Base-by-base conservation (phyloP, 805 yeast species). In the Soucietia sequanensis region DNA sequence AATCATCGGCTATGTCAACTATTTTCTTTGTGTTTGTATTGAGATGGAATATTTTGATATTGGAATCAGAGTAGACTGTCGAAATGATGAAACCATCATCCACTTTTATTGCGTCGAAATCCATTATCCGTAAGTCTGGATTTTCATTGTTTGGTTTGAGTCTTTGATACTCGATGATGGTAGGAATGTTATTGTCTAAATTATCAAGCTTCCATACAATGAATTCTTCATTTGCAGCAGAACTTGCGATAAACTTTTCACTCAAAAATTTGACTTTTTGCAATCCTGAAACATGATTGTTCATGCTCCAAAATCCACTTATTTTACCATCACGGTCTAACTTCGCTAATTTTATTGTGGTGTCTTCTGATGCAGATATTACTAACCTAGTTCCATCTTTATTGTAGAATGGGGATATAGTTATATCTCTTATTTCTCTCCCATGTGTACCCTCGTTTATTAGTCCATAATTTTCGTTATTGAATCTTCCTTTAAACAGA, bases 61-160 rank as follows among this genome's bases (percentile, higher is more conserved):
- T 66, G 1, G 98, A 91, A 54, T 91, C 90, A 0, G 97, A 90
- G 53, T 87, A 93, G 0, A 84, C 95, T 0, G 88, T 76, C 2
- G 77, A 75, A 6, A 90, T 48, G 1, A 79, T 46, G 44, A 77
- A 74, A 6, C 81, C 83, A 5, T 42, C 42, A 1, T 52, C 46
- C 2, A 71, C 62, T 27, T 70, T 67, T 10, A 70, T 41, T 5
- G 76, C 60, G 42, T 72, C 82, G 51, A 89, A 83, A 56, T 85
- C 95, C 96, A 89, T 91, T 36, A 91, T 80, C 44, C 99, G 70
- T 41, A 93, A 67, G 56, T 93, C 98, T 0, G 95, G 95, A 37
- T 77, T 75, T 10, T 68, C 69, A 6, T 56, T 54, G 1, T 72
- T 63, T 1, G 87, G 78, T 3, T 76, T 77, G 19, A 90, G 60